A percentile compares a stretch with the other conserved stretches of the same genome.
Conservation (phyloP, 441 rosid species). For the Pelargonium australe region DNA sequence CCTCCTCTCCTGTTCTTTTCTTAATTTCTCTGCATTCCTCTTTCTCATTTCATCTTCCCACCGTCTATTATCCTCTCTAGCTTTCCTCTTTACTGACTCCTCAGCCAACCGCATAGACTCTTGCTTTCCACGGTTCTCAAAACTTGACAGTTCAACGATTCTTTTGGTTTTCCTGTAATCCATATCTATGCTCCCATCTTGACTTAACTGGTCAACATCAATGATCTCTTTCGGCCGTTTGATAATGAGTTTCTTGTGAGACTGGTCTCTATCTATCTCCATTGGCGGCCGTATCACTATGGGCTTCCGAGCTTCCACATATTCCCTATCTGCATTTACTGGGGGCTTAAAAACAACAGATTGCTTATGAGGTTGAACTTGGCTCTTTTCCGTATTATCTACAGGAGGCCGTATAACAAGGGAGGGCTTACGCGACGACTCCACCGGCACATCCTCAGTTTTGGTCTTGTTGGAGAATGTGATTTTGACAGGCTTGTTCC, state of each 20-base stretch:
- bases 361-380: slow-evolving; percentile 51
- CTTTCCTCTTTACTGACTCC: slow-evolving; percentile 48
- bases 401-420: slow-evolving; percentile 48
- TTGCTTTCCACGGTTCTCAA: slow-evolving; percentile 44
- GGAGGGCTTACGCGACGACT: slow-evolving; percentile 44
- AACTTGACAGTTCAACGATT: slow-evolving; percentile 70
- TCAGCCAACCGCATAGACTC: slow-evolving; percentile 35
- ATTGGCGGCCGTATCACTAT: slow-evolving; percentile 70
- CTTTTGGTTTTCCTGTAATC: slow-evolving; percentile 77
- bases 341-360: slow-evolving; percentile 47
- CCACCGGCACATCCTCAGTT: slow-evolving; percentile 38
- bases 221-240: slow-evolving; percentile 67
- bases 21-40: slow-evolving; percentile 46
- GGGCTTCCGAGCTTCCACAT: slow-evolving; percentile 41
- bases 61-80: slow-evolving; percentile 56
- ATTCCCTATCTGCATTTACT: slow-evolving; percentile 24
- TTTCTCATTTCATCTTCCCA: slow-evolving; percentile 81
- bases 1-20: slow-evolving; percentile 45
- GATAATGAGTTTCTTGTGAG: slow-evolving; percentile 71
- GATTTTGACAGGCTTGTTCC: slow-evolving; percentile 52
- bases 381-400: slow-evolving; percentile 43
- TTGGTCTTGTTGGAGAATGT: slow-evolving; percentile 64
- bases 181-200: slow-evolving; percentile 56
- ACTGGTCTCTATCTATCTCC: slow-evolving; percentile 49
- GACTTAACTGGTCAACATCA: slow-evolving; percentile 70